Evolutionary conservation across 805 yeast species (phyloP).

Genomic region (Candida corydali): DNA sequence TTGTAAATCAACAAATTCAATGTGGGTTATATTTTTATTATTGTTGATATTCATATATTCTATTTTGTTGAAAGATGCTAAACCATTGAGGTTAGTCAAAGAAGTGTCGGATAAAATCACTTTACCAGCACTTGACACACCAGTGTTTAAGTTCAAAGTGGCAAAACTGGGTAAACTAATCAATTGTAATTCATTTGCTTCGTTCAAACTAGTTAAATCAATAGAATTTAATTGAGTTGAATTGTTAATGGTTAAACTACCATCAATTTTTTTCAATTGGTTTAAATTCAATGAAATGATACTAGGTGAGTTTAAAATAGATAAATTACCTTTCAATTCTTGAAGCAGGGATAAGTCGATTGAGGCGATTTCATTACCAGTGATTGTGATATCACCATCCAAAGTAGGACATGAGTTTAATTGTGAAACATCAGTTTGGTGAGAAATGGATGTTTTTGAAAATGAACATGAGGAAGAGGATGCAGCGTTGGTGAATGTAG

Average conservation of each 20-base stretch:
- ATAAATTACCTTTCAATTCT: conserved; percentile 27
- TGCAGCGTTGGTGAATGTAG: conserved; percentile 2
- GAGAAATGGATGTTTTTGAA: conserved; percentile 33
- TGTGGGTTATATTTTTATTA: conserved; percentile 37
- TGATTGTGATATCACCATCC: conserved; percentile 35
- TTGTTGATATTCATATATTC: conserved; percentile 37
- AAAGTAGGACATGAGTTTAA: conserved; percentile 39
- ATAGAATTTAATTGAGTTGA: conserved; percentile 36
- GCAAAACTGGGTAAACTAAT: conserved; percentile 41
- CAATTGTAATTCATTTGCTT: conserved; percentile 28
- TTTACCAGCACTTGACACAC: conserved; percentile 28
- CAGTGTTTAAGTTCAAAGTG: conserved; percentile 30
- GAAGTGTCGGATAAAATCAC: conserved; percentile 41
- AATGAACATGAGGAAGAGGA: conserved; percentile 29
- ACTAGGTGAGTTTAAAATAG: conserved; percentile 37
- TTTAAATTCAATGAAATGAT: conserved; percentile 28
- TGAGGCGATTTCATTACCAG: conserved; percentile 27
- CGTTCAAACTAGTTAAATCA: conserved; percentile 29
- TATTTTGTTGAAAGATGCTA: conserved; percentile 27
- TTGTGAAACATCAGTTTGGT: conserved; percentile 29
- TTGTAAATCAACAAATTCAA: conserved; percentile 30
- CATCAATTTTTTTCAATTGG: conserved; percentile 28
- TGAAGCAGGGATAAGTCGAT: conserved; percentile 27
- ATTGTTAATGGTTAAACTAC: conserved; percentile 32
- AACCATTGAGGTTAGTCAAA: conserved; percentile 30